Percentiles rank a stretch among this genome's conserved stretches.
Conservation (phyloP, 345 rosid species). For the Syzygium aqueum region DNA sequence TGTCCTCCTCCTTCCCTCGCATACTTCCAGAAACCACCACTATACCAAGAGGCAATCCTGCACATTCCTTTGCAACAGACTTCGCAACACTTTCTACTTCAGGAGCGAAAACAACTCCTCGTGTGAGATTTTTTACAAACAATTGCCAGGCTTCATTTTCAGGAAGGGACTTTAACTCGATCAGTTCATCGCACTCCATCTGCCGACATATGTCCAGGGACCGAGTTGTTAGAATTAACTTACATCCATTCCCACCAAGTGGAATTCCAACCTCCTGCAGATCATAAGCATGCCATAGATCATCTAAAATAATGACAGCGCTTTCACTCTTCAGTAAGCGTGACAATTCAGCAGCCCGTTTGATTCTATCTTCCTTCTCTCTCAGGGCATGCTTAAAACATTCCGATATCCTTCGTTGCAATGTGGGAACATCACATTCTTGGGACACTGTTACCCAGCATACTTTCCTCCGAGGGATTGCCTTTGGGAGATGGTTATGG, state of each 20-base stretch:
- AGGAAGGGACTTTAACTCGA: neutral
- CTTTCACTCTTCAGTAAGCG: neutral
- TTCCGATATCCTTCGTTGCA: rapidly evolving
- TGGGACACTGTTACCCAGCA: neutral
- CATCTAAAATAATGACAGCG: conserved; percentile 6
- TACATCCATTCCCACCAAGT: neutral
- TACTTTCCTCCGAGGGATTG: rapidly evolving
- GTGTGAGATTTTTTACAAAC: neutral
- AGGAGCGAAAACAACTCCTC: neutral
- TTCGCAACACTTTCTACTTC: neutral
- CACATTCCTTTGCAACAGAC: neutral
- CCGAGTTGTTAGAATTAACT: conserved; percentile 15
- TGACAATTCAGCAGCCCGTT: neutral
- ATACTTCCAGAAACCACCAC: neutral
- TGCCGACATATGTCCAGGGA: neutral
- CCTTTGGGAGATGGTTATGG: neutral
- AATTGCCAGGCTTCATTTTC: neutral
- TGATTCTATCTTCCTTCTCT: neutral
- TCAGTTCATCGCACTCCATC: neutral
- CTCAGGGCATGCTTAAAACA: neutral
- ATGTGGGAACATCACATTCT: rapidly evolving
- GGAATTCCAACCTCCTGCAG: neutral
- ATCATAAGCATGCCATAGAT: neutral
- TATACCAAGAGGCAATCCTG: neutral
- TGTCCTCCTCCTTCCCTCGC: neutral